Conservation (phyloP, 148 eudicot genomes). For the Linanthus parryae region DNA sequence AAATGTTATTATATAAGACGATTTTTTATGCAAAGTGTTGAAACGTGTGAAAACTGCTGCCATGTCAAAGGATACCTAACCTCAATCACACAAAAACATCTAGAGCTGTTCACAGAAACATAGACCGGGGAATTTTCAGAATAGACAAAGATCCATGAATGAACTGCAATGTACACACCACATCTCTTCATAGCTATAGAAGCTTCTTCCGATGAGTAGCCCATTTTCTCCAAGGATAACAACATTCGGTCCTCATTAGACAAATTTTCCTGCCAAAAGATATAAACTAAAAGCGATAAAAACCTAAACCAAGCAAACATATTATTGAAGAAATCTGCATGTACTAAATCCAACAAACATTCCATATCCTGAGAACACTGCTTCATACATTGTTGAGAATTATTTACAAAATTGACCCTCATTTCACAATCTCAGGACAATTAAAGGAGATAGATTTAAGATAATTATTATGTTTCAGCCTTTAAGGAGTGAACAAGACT, state of each 20-base stretch:
- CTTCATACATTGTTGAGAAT: not conserved
- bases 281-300: slow-evolving; percentile 6
- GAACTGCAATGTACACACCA: slow-evolving; percentile 32
- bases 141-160: not conserved
- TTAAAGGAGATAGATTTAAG: not conserved
- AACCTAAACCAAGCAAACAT: not conserved
- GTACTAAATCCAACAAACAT: not conserved
- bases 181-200: slow-evolving; percentile 72
- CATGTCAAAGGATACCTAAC: not conserved
- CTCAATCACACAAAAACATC: not conserved
- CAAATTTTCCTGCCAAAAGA: slow-evolving; percentile 26
- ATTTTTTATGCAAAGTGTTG: not conserved
- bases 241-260: slow-evolving; percentile 33
- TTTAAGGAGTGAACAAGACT: not conserved
- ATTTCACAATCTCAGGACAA: not conserved
- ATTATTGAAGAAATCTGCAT: not conserved
- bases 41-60: not conserved
- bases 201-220: slow-evolving; percentile 63
- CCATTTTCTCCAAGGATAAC: slow-evolving; percentile 52
- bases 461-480: not conserved
- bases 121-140: not conserved
- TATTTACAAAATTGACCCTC: not conserved
- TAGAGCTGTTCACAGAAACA: not conserved
- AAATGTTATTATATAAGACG: not conserved
- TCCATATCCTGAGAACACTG: not conserved